These are phyloP conservation scores for Apiosordaria backusii DNA, from an alignment of 495 filamentous ascomycete genomes.

Conservation along the genomic window DNA sequence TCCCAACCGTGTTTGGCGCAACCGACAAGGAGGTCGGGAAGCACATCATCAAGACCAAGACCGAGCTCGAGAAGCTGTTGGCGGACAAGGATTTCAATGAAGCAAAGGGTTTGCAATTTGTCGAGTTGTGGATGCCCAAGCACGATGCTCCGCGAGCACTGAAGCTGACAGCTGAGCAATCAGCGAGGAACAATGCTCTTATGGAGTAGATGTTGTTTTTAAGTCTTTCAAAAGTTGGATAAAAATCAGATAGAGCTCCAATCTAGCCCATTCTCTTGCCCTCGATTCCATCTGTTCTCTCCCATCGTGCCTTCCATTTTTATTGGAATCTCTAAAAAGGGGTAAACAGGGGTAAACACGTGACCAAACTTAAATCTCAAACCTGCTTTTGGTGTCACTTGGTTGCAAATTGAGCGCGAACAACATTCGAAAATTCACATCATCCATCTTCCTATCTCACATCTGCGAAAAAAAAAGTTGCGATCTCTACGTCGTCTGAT, in stretches of 20 bases:
- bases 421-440: background rate
- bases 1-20: slow-evolving; percentile 67
- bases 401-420: background rate
- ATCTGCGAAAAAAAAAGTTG: too few species aligned
- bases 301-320: background rate
- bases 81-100: slow-evolving; percentile 60
- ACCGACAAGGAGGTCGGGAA: slow-evolving; percentile 53
- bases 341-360: slow-evolving; percentile 13
- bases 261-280: background rate
- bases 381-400: background rate
- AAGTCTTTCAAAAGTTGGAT: background rate
- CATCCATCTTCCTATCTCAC: background rate
- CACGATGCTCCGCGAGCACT: slow-evolving; percentile 73
- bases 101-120: slow-evolving; percentile 56
- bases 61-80: slow-evolving; percentile 66
- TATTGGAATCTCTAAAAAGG: background rate
- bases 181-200: slow-evolving; percentile 53
- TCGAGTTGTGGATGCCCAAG: slow-evolving; percentile 82
- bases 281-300: background rate
- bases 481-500: background rate
- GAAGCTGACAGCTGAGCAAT: slow-evolving; percentile 66
- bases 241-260: background rate
- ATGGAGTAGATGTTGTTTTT: slow-evolving; percentile 21
- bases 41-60: slow-evolving; percentile 67
- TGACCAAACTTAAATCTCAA: slow-evolving; percentile 7